Conservation (phyloP, 78 protist genomes). For the Reticulomyxa filosa region DNA sequence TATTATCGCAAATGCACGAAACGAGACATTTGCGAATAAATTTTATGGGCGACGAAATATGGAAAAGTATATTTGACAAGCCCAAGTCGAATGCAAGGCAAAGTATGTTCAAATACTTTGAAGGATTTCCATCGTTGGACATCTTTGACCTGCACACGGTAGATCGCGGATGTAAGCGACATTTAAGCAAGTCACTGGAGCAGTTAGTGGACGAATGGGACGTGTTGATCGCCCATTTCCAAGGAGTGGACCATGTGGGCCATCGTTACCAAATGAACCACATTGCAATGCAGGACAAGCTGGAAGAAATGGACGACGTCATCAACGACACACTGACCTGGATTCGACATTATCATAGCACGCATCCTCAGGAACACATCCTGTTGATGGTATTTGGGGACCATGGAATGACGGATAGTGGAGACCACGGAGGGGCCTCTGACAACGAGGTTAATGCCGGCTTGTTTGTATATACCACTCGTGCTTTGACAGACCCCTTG, state of each 20-base stretch:
- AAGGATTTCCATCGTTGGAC: constrained; percentile 64
- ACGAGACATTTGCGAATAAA: too few species aligned
- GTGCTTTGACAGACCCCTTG: too few species aligned
- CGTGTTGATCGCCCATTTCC: constrained; percentile 53
- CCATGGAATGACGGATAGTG: constrained; percentile 93
- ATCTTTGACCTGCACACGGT: constrained; percentile 71
- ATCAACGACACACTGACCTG: too few species aligned
- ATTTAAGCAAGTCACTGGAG: too few species aligned
- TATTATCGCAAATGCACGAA: too few species aligned
- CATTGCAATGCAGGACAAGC: constrained; percentile 49
- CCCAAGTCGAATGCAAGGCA: constrained; percentile 15
- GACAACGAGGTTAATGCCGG: too few species aligned
- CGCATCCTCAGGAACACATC: constrained; percentile 23
- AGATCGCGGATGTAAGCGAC: too few species aligned
- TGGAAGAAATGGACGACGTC: constrained; percentile 13
- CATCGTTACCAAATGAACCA: constrained; percentile 49
- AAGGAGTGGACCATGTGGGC: constrained; percentile 87
- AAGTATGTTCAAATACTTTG: too few species aligned
- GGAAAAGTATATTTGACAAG: constrained; percentile 49
- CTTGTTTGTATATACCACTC: too few species aligned
- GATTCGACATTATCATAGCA: too few species aligned
- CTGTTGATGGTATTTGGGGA: constrained; percentile 68
- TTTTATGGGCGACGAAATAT: constrained; percentile 80
- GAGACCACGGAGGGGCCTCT: too few species aligned
- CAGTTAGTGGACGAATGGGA: constrained; percentile 31